Evolutionary conservation across 441 rosid genomes (phyloP), one percentile per base, ranked within the genome.

Genomic region (Capsella rubella): DNA sequence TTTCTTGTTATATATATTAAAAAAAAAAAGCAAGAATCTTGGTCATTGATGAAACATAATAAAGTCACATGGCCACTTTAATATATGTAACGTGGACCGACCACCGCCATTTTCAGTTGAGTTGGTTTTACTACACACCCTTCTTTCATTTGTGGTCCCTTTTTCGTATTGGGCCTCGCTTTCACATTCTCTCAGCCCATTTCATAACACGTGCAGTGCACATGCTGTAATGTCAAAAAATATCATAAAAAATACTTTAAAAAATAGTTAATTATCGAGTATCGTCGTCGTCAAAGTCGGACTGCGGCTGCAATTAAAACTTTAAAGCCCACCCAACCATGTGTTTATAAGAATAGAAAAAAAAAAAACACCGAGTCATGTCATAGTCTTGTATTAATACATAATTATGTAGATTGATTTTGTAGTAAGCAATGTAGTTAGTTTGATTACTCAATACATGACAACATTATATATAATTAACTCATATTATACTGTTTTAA

Each of bases 21-120:
- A n/a, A 8, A 13, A 0, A 32, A 32, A 21, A 21, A 21, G 2
- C 5, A 28, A 15, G 46, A 32, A 57, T 2, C 14, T 37, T 51
- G 61, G 53, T 40, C 49, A 25, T 4, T 25, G 49, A 54, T 54
- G 25, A 34, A 49, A 57, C 37, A 4, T 5, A 28, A 67, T 52
- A 53, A 60, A 53, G 40, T 49, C 80, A 77, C 80, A 77, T 77
- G 80, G 73, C 60, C 69, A 52, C 64, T 66, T 71, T 51, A 77
- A 72, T 57, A 72, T 57, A 52, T 56, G 47, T 64, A 72, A 77
- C 3, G 25, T 63, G 4, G 79, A 76, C 71, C n/a, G 73, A 71
- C 77, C 77, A 66, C 76, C 80, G 80, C 63, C 73, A 57, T 58
- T 72, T 65, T 42, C 54, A 43, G 76, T 71, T 76, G 67, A 57